Conservation (phyloP, 108 stramenopile genomes). For the Fragilariopsis cylindrus region DNA sequence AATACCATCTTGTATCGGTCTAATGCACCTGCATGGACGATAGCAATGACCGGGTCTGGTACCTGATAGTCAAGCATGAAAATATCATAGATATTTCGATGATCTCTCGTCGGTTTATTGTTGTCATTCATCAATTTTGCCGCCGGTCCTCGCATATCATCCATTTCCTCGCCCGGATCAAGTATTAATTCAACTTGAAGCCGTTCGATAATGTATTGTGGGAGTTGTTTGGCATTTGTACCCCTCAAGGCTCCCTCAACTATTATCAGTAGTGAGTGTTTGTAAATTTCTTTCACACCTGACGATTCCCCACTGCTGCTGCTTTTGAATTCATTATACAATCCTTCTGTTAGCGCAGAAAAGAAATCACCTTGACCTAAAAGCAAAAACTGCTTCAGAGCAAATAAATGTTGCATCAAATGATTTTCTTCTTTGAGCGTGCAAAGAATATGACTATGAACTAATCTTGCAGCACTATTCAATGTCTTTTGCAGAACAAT, state of each 20-base stretch:
- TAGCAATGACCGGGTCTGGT: constrained; percentile 81
- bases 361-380: constrained; percentile 97
- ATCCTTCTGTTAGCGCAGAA: constrained; percentile 84
- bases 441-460: constrained; percentile 75
- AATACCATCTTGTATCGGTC: constrained; percentile 85
- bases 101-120: constrained; percentile 22
- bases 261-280: constrained; percentile 72
- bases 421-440: constrained; percentile 73
- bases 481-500: constrained; percentile 38
- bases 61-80: constrained; percentile 91
- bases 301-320: neutral
- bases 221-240: constrained; percentile 85
- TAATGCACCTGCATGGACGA: constrained; percentile 76
- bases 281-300: constrained; percentile 66
- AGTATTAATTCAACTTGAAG: constrained; percentile 66
- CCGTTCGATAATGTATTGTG: constrained; percentile 73
- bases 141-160: neutral
- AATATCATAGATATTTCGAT: constrained; percentile 85
- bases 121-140: constrained; percentile 6
- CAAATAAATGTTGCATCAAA: constrained; percentile 85
- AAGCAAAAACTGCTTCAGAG: constrained; percentile 92
- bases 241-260: constrained; percentile 85
- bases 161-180: constrained; percentile 43
- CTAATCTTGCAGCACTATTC: constrained; percentile 43
- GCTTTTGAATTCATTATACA: constrained; percentile 61